A percentile compares a stretch with the other conserved stretches of the same genome.
phyloP scores from a whole-genome alignment of 306 rosid species.

The Prunus salicina region DNA sequence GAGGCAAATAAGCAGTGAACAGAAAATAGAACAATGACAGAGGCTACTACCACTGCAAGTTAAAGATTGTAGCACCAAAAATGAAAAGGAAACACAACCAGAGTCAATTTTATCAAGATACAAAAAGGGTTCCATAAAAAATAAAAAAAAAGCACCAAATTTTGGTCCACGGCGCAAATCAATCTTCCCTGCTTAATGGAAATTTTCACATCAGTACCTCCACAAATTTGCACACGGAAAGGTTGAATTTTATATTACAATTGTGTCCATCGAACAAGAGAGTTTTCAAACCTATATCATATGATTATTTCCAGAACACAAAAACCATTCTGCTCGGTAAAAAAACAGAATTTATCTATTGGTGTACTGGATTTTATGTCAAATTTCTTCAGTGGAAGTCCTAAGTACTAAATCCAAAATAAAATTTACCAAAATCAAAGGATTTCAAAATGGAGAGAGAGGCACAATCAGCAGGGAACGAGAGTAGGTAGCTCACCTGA shows the following conservation, averaged over 20 bases:
- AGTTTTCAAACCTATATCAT: background rate
- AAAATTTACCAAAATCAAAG: background rate
- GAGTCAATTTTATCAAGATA: no score
- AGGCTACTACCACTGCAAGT: background rate
- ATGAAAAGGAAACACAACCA: background rate
- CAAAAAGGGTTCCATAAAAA: background rate
- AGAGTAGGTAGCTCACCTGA: background rate
- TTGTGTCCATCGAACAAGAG: background rate
- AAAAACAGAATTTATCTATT: background rate
- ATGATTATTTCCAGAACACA: background rate
- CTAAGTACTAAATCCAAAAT: background rate
- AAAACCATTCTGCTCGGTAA: background rate
- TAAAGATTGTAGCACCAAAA: background rate
- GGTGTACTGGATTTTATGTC: background rate
- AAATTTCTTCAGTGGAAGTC: background rate
- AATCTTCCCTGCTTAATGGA: background rate
- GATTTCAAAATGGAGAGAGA: background rate
- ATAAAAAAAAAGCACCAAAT: background rate
- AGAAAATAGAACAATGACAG: background rate
- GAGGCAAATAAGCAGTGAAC: background rate
- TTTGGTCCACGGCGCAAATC: background rate
- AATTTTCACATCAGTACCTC: background rate
- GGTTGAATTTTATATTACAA: background rate
- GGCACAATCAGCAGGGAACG: background rate
- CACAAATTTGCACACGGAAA: no score